Evolutionary conservation across 306 rosid genomes (phyloP).

Genomic region (Styphnolobium japonicum): DNA sequence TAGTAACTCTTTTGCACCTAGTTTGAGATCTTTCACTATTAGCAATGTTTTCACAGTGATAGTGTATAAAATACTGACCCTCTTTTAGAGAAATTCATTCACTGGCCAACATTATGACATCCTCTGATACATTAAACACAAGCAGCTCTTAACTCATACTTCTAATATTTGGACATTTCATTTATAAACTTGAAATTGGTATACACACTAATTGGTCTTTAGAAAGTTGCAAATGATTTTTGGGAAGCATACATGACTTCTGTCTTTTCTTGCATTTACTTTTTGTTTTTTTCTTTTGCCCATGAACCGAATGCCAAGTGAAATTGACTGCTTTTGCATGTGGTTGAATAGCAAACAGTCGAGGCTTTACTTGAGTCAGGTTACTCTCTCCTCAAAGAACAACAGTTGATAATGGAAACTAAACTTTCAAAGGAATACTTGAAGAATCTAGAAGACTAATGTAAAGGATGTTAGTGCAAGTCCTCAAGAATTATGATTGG

Average conservation of each 20-base stretch:
- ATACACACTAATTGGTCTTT: background rate
- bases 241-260: background rate
- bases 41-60: background rate
- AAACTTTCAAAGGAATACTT: slow-evolving; percentile 94
- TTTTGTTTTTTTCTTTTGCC: background rate
- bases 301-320: slow-evolving; percentile 14
- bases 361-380: slow-evolving; percentile 90
- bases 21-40: background rate
- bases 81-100: background rate
- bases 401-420: slow-evolving; percentile 78
- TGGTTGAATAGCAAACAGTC: slow-evolving; percentile 71
- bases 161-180: background rate
- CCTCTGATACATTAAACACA: background rate
- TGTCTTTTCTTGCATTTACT: background rate
- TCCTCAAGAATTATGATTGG: background rate
- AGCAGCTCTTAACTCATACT: background rate
- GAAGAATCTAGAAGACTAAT: slow-evolving; percentile 81
- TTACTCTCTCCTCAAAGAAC: slow-evolving; percentile 74
- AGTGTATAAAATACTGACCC: background rate
- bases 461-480: slow-evolving; percentile 12
- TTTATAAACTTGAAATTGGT: background rate
- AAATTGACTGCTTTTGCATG: slow-evolving; percentile 29
- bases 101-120: background rate
- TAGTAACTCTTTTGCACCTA: background rate
- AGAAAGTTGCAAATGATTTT: background rate